Conservation (phyloP, 139 green algal species). For the Chlorella ohadii region DNA sequence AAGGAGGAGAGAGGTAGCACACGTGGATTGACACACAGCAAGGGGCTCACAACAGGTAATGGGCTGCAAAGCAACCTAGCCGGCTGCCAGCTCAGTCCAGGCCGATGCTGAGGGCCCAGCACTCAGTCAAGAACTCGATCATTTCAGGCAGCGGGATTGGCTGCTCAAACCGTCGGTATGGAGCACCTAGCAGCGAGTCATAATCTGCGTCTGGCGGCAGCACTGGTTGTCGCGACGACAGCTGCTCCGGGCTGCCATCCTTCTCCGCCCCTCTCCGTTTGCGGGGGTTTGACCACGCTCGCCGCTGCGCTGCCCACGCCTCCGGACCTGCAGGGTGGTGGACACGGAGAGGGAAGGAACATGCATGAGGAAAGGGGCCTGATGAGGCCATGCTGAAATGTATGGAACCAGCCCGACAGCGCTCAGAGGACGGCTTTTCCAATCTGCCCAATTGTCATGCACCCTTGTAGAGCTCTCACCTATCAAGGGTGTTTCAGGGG, state of each 20-base stretch:
- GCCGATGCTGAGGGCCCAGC: too few relatives aligned
- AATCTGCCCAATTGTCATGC: too few relatives aligned
- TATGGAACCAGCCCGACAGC: too few relatives aligned
- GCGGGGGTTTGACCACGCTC: neutral
- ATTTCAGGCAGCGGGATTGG: constrained; percentile 9
- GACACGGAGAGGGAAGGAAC: too few relatives aligned
- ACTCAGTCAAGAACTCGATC: too few relatives aligned
- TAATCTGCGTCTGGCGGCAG: neutral
- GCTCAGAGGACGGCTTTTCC: too few relatives aligned
- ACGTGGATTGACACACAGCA: neutral
- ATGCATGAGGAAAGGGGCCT: too few relatives aligned
- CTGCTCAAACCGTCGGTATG: neutral
- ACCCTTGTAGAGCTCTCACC: too few relatives aligned
- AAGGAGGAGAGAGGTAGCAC: neutral
- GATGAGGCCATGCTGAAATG: too few relatives aligned
- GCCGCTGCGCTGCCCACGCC: constrained; percentile 15
- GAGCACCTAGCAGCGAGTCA: neutral
- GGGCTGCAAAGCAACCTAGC: neutral
- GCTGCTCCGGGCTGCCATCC: neutral
- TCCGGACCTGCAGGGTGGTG: neutral
- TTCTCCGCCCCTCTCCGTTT: neutral
- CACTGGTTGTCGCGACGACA: neutral
- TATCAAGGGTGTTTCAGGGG: too few relatives aligned
- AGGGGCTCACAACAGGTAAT: neutral
- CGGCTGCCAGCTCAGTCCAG: neutral